A percentile compares a stretch with the other conserved stretches of the same genome.
Conservation (phyloP, 164 flowering plant genomes). For the Stephania japonica region DNA sequence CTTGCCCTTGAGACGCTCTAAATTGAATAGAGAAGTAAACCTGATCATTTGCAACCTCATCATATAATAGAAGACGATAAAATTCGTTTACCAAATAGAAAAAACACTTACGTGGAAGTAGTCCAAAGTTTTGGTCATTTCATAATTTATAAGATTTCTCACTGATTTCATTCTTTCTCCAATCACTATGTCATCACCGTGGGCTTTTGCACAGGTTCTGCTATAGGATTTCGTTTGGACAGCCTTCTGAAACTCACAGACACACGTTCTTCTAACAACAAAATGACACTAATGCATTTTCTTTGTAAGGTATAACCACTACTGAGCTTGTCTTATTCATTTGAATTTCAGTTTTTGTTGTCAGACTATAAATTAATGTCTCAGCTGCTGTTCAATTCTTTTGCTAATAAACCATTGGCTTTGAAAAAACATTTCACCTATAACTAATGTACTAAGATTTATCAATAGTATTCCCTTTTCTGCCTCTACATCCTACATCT, state of each 20-base stretch:
- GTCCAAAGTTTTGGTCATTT: no score
- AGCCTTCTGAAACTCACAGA: constrained; percentile 78
- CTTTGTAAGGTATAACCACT: constrained; percentile 62
- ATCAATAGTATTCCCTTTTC: background rate
- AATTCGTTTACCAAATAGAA: background rate
- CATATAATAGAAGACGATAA: background rate
- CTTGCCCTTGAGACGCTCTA: background rate
- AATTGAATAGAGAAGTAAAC: background rate
- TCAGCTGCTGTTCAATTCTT: background rate
- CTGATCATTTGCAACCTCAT: background rate
- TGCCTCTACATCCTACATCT: background rate
- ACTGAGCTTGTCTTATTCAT: background rate
- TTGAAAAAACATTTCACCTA: background rate
- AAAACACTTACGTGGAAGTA: no score
- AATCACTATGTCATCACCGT: background rate
- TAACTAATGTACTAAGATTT: background rate
- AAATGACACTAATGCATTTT: constrained; percentile 89
- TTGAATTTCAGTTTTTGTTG: background rate
- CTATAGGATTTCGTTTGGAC: constrained; percentile 82
- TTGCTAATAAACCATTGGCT: background rate
- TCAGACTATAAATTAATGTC: background rate
- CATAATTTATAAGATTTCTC: background rate
- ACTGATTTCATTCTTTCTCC: background rate
- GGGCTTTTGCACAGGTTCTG: constrained; percentile 50
- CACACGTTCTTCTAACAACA: constrained; percentile 78